phyloP scores from a whole-genome alignment of 805 yeast species.

The Vanderwaltozyma yarrowii region DNA sequence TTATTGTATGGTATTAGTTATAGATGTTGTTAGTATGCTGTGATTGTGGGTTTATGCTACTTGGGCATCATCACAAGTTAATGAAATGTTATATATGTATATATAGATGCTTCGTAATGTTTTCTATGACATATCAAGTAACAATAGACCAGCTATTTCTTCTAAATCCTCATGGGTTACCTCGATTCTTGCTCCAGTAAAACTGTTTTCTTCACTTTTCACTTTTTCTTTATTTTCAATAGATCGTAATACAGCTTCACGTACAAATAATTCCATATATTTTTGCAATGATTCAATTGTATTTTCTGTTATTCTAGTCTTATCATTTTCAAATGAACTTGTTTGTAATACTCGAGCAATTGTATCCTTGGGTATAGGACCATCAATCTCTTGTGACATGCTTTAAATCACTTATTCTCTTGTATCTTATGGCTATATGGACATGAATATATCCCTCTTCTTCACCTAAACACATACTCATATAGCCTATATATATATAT shows the following conservation, averaged over 20 bases:
- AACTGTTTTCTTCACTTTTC: slow-evolving; percentile 2
- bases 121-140: slow-evolving; percentile 22
- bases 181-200: slow-evolving; percentile 4
- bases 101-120: too few relatives aligned
- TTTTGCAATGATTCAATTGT: slow-evolving; percentile 13
- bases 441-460: too few relatives aligned
- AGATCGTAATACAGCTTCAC: slow-evolving; percentile 24
- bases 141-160: slow-evolving; percentile 21
- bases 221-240: slow-evolving; percentile 15
- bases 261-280: slow-evolving; percentile 21
- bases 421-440: too few relatives aligned
- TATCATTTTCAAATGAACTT: slow-evolving; percentile 10
- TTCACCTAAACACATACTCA: too few relatives aligned
- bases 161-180: slow-evolving; percentile 23
- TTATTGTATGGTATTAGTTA: too few relatives aligned
- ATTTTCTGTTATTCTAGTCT: slow-evolving; percentile 18
- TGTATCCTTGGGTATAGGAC: slow-evolving; percentile 14
- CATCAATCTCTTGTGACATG: slow-evolving; percentile 1
- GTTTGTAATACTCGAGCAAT: slow-evolving; percentile 17
- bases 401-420: too few relatives aligned
- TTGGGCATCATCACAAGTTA: too few relatives aligned
- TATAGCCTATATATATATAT: too few relatives aligned
- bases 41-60: too few relatives aligned
- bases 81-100: too few relatives aligned
- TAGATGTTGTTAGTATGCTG: too few relatives aligned